Base-by-base conservation (phyloP, 306 rosid species). In the Datisca glomerata region DNA sequence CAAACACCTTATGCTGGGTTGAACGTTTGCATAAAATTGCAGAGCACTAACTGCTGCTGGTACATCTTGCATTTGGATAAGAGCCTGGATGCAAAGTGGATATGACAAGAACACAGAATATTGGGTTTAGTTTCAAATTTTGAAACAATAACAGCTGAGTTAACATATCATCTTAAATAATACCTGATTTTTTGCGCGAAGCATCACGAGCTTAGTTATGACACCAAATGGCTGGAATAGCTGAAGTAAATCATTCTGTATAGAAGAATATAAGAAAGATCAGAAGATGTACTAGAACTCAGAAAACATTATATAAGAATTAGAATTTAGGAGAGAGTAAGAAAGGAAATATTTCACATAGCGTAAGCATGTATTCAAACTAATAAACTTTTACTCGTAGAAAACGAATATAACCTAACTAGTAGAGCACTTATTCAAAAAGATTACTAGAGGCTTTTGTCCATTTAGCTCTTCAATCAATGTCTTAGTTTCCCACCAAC, bases 181-280 rank as follows among this genome's bases (percentile, higher is more conserved):
- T 60, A 91, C 98, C 98, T 91, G 98, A 65, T 91, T 91, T 69
- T 91, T 91, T 1, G 98, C 94, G 19, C 98, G 96, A 62, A 91
- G 81, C 96, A 91, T 84, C 53, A 91, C 98, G 55, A 91, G 98
- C 80, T 91, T 91, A 27, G 92, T 91, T 61, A 91, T 84, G 51
- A 84, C 96, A 56, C 98, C 98, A 61, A 91, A 84, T 40, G 96
- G 92, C 71, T 84, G 94, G 74, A 91, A 91, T 73, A 91, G 72
- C 74, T 80, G 98, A 49, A 91, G 98, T 55, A 91, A 69, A 75
- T 91, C 98, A 56, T 91, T 91, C 98, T 91, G 77, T 63, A 41
- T 34, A 34, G 47, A 28, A 64, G 17, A 66, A 53, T 19, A 24
- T 18, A 27, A 25, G 21, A 12, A 11, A 24, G 47, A 44, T 65